Evolutionary conservation across 805 yeast species (phyloP).

Genomic region (Starmerella geochares): DNA sequence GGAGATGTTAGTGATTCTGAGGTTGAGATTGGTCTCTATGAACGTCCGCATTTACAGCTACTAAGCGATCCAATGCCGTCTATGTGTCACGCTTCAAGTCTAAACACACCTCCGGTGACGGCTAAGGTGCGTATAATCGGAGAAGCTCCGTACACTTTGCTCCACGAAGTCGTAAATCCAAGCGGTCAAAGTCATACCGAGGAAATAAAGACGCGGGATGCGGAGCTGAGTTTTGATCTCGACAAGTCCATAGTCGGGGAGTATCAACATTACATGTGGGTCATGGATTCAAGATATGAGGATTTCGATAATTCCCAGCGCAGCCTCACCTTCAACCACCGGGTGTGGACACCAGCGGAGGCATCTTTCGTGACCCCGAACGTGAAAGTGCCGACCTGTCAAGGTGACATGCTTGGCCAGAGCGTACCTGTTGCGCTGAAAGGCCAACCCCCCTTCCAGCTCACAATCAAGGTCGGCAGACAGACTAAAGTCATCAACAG

Average conservation of each 20-base stretch:
- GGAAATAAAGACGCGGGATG: background rate
- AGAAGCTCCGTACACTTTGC: slow-evolving; percentile 25
- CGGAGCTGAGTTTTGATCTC: background rate
- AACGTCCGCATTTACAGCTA: slow-evolving; percentile 39
- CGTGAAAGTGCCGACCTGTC: slow-evolving; percentile 7
- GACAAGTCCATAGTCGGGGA: slow-evolving; percentile 13
- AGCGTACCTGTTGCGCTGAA: slow-evolving; percentile 10
- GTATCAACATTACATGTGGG: slow-evolving; percentile 22
- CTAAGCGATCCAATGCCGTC: slow-evolving; percentile 26
- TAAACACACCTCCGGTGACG: background rate
- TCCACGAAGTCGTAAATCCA: slow-evolving; percentile 23
- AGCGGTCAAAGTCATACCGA: slow-evolving; percentile 7
- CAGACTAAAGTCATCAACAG: slow-evolving; percentile 2
- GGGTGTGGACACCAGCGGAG: slow-evolving; percentile 16
- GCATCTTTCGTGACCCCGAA: slow-evolving; percentile 3
- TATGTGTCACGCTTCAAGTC: slow-evolving; percentile 5
- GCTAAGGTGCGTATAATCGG: slow-evolving; percentile 17
- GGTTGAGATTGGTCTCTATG: slow-evolving; percentile 38
- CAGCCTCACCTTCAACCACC: slow-evolving; percentile 11
- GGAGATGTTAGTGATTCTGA: slow-evolving; percentile 37
- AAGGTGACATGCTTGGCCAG: slow-evolving; percentile 1
- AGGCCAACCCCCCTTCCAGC: slow-evolving; percentile 19
- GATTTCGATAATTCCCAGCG: slow-evolving; percentile 13
- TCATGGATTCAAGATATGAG: slow-evolving; percentile 22
- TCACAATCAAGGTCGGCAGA: slow-evolving; percentile 10